These are phyloP conservation scores for Trichoderma afroharzianum DNA, from an alignment of 2,329 filamentous ascomycete genomes.

Conservation along the genomic window DNA sequence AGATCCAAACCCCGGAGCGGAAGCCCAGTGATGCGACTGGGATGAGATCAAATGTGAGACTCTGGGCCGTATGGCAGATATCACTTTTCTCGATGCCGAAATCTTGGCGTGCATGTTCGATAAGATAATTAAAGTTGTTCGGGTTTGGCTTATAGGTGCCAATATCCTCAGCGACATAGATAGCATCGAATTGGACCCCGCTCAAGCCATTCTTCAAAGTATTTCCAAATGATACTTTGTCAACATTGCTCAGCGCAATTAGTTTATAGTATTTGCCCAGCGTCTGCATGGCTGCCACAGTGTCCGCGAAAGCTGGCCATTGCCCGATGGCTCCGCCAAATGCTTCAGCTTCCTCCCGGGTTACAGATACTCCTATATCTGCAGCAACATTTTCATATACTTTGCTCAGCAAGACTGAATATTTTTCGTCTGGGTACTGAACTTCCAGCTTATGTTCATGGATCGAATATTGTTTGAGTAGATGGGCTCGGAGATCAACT, in stretches of 20 bases:
- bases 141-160: constrained; percentile 66
- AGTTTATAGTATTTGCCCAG: constrained; percentile 52
- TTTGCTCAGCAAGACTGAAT: constrained; percentile 52
- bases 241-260: constrained; percentile 57
- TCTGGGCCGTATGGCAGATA: constrained; percentile 65
- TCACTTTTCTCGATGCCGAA: constrained; percentile 50
- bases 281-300: constrained; percentile 45
- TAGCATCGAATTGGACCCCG: constrained; percentile 53
- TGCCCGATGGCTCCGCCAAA: constrained; percentile 49
- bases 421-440: constrained; percentile 50
- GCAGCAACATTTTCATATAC: constrained; percentile 43
- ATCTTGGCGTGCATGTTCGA: constrained; percentile 42
- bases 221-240: constrained; percentile 33
- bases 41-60: constrained; percentile 62
- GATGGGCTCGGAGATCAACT: constrained; percentile 33
- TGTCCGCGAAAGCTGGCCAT: constrained; percentile 57
- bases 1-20: constrained; percentile 59
- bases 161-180: constrained; percentile 67
- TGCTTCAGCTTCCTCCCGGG: constrained; percentile 35
- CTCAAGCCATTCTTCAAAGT: constrained; percentile 36
- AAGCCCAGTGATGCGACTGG: constrained; percentile 59
- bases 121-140: constrained; percentile 62
- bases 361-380: constrained; percentile 33
- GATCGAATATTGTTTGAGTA: constrained; percentile 34
- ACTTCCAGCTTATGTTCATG: constrained; percentile 48